Conservation (phyloP, 805 yeast genomes). For the Candida easanensis region DNA sequence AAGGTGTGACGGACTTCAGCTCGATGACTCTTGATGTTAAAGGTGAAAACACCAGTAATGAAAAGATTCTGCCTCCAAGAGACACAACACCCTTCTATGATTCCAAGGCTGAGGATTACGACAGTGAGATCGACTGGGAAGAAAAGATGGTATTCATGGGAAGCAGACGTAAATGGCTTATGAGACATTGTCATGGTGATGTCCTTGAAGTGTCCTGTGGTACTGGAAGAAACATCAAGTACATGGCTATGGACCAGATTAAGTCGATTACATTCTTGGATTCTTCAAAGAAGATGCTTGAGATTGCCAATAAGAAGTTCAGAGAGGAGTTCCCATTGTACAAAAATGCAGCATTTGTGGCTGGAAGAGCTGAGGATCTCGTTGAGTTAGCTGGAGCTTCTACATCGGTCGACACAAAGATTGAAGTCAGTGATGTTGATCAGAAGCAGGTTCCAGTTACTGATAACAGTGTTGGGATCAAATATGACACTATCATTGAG, state of each 20-base stretch:
- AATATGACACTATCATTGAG: slow-evolving; percentile 89
- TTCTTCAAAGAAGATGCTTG: slow-evolving; percentile 83
- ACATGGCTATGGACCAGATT: slow-evolving; percentile 56
- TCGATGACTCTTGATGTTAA: slow-evolving; percentile 28
- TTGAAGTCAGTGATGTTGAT: slow-evolving; percentile 25
- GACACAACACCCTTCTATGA: slow-evolving; percentile 85
- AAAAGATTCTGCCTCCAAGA: slow-evolving; percentile 57
- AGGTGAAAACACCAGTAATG: slow-evolving; percentile 33
- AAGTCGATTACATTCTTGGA: slow-evolving; percentile 83
- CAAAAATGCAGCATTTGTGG: slow-evolving; percentile 78
- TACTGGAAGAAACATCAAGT: slow-evolving; percentile 89
- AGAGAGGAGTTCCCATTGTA: slow-evolving; percentile 62
- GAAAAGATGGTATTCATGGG: slow-evolving; percentile 44
- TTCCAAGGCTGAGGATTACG: slow-evolving; percentile 75
- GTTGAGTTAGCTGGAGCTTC: slow-evolving; percentile 46
- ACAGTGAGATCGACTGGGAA: slow-evolving; percentile 65
- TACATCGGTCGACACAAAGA: slow-evolving; percentile 5
- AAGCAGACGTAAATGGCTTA: slow-evolving; percentile 71
- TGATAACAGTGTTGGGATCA: slow-evolving; percentile 37
- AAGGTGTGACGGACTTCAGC: slow-evolving; percentile 32
- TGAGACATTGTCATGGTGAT: slow-evolving; percentile 79
- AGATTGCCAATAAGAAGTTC: slow-evolving; percentile 72
- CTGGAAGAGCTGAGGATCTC: slow-evolving; percentile 85
- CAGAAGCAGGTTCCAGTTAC: slow-evolving; percentile 24
- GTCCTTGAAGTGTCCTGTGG: slow-evolving; percentile 95